phyloP scores from a whole-genome alignment of 1,284 basidiomycete species.

The Ustilago esculenta region DNA sequence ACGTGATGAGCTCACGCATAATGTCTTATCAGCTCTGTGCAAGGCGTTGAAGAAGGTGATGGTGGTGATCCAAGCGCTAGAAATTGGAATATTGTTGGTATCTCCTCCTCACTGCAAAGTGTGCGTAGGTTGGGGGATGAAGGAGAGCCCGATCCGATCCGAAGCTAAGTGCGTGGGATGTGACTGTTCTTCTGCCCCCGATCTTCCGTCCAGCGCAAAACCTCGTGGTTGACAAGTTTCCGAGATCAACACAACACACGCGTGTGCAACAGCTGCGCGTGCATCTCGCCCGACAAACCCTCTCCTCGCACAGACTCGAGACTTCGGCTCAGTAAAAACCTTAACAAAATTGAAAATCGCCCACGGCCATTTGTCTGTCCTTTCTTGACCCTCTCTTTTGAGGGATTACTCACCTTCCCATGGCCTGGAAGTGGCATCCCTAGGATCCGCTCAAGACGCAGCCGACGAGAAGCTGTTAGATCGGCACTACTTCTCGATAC shows the following conservation, averaged over 20 bases:
- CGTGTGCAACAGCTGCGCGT: constrained; percentile 10
- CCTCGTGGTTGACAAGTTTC: background rate
- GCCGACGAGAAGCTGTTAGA: too few relatives aligned
- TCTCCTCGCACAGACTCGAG: too few relatives aligned
- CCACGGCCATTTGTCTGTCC: too few relatives aligned
- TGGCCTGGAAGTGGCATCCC: too few relatives aligned
- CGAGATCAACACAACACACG: constrained; percentile 18
- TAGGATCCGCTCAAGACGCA: too few relatives aligned
- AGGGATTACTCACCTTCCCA: too few relatives aligned
- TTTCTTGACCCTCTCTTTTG: too few relatives aligned
- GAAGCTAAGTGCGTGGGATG: background rate
- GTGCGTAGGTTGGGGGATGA: too few relatives aligned
- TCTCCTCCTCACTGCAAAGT: background rate
- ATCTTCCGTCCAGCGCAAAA: background rate
- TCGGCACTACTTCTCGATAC: too few relatives aligned
- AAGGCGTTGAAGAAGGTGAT: background rate
- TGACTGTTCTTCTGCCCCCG: constrained; percentile 1
- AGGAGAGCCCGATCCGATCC: background rate
- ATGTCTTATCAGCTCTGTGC: background rate
- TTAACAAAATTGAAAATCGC: too few relatives aligned
- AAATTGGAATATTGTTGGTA: background rate
- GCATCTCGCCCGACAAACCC: background rate
- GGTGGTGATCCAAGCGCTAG: constrained; percentile 29
- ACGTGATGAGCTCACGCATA: constrained; percentile 53
- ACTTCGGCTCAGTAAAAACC: too few relatives aligned